A percentile compares a stretch with the other conserved stretches of the same genome.
Evolutionary conservation across 345 rosid species (phyloP).

Genomic region (Hibiscus tridactylites): DNA sequence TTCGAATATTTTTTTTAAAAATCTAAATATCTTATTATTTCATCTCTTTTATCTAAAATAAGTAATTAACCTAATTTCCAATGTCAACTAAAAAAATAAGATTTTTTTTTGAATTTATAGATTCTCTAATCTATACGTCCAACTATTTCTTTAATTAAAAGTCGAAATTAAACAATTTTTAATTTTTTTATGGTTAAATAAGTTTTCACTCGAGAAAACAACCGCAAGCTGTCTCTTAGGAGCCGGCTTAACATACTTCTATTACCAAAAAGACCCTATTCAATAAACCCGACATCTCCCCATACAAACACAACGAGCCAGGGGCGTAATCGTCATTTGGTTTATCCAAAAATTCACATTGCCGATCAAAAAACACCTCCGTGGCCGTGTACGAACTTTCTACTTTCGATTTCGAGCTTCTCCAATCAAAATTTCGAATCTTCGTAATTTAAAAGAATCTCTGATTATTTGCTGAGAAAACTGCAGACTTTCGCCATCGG

Average conservation of each 20-base stretch:
- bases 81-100: neutral
- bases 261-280: conserved; percentile 21
- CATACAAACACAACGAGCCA: neutral
- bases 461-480: neutral
- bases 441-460: conserved; percentile 8
- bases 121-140: neutral
- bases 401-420: conserved; percentile 40
- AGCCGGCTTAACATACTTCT: conserved; percentile 29
- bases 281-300: neutral
- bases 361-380: conserved; percentile 87
- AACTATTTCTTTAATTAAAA: too few relatives aligned
- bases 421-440: conserved; percentile 16
- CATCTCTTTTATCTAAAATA: too few relatives aligned
- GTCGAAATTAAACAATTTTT: too few relatives aligned
- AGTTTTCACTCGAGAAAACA: too few relatives aligned
- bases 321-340: conserved; percentile 41
- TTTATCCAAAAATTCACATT: conserved; percentile 32
- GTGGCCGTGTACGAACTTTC: conserved; percentile 52
- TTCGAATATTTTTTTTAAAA: too few relatives aligned
- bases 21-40: too few relatives aligned
- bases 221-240: conserved; percentile 13
- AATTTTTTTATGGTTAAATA: neutral
- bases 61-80: neutral
- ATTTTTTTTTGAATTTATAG: neutral
- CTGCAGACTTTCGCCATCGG: neutral